These are phyloP conservation scores for Monilinia laxa DNA, from an alignment of 2,329 filamentous ascomycete genomes.

Conservation along the genomic window DNA sequence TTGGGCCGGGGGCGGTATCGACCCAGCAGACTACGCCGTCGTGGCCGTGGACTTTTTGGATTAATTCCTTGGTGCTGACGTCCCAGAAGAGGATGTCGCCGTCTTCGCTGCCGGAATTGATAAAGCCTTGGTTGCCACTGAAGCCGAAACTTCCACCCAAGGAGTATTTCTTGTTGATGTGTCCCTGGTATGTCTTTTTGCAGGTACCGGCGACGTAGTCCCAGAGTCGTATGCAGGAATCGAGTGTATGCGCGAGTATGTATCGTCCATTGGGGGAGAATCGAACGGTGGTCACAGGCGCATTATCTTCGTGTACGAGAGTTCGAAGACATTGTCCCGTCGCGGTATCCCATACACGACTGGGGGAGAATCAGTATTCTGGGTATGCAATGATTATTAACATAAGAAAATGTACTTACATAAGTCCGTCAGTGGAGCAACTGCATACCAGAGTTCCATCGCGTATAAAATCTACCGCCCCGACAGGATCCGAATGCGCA, in stretches of 20 bases:
- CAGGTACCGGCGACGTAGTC: slow-evolving; percentile 89
- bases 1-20: slow-evolving; percentile 56
- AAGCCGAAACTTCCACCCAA: slow-evolving; percentile 81
- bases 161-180: slow-evolving; percentile 79
- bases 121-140: slow-evolving; percentile 58
- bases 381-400: neutral
- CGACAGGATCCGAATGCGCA: slow-evolving; percentile 92
- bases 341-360: slow-evolving; percentile 90
- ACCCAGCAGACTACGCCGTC: slow-evolving; percentile 65
- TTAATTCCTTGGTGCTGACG: slow-evolving; percentile 76
- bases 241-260: slow-evolving; percentile 87
- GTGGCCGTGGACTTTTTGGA: slow-evolving; percentile 64
- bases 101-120: slow-evolving; percentile 84
- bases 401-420: slow-evolving; percentile 51
- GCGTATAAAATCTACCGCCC: slow-evolving; percentile 86
- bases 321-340: slow-evolving; percentile 95
- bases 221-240: slow-evolving; percentile 89
- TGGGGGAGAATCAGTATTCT: slow-evolving; percentile 39
- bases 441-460: slow-evolving; percentile 92
- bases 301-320: slow-evolving; percentile 94
- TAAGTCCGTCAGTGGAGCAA: slow-evolving; percentile 87
- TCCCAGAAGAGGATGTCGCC: slow-evolving; percentile 87
- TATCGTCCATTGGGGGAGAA: slow-evolving; percentile 95
- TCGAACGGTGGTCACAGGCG: slow-evolving; percentile 81
- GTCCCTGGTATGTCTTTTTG: slow-evolving; percentile 96